Evolutionary conservation across 2,329 filamentous ascomycete genomes (phyloP).

Genomic region (Penicillium sp.): DNA sequence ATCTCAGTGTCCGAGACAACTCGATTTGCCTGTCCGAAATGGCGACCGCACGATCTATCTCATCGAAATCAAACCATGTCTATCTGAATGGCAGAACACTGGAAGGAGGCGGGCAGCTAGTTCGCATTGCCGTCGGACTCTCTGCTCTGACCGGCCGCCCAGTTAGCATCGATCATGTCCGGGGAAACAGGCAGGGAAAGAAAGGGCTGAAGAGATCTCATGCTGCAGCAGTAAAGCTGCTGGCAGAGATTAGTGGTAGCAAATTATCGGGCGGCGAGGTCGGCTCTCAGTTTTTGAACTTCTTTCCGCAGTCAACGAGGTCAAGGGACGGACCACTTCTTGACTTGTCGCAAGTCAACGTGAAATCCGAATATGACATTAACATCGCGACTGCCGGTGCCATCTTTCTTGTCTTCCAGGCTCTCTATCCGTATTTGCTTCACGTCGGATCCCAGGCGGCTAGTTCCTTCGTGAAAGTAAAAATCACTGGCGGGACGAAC

Average conservation of each 20-base stretch:
- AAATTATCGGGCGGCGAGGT: slow-evolving; percentile 35
- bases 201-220: slow-evolving; percentile 59
- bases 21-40: neutral
- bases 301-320: slow-evolving; percentile 26
- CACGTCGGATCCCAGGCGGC: slow-evolving; percentile 37
- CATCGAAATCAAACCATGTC: slow-evolving; percentile 20
- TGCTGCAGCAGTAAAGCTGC: slow-evolving; percentile 54
- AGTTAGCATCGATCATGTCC: slow-evolving; percentile 54
- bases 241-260: slow-evolving; percentile 52
- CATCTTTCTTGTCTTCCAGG: slow-evolving; percentile 58
- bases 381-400: slow-evolving; percentile 52
- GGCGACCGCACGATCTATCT: neutral
- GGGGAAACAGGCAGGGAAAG: slow-evolving; percentile 51
- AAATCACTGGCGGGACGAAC: slow-evolving; percentile 59
- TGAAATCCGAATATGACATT: slow-evolving; percentile 41
- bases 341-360: slow-evolving; percentile 7
- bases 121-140: slow-evolving; percentile 57
- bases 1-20: neutral
- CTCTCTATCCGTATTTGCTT: slow-evolving; percentile 58
- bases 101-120: slow-evolving; percentile 62
- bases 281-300: slow-evolving; percentile 37
- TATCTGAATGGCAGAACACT: slow-evolving; percentile 56
- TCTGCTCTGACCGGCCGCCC: slow-evolving; percentile 54
- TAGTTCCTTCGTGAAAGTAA: slow-evolving; percentile 36
- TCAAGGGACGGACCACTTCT: slow-evolving; percentile 11